Percentiles rank a stretch among this genome's conserved stretches.
phyloP scores from a whole-genome alignment of 345 rosid genomes.

The Acer yangbiense region DNA sequence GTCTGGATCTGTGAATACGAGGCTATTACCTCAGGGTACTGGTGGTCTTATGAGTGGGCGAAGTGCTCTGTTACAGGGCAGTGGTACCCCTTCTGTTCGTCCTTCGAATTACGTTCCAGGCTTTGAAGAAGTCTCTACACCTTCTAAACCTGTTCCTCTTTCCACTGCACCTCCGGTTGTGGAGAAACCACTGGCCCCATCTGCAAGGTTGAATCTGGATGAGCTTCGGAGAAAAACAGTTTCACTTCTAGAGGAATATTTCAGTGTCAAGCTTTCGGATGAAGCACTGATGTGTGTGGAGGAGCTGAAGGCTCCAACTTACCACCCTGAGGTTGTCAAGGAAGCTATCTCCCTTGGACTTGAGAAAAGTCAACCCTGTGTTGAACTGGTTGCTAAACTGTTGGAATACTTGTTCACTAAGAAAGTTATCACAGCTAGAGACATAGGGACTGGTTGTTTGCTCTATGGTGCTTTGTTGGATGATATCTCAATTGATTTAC shows the following conservation, averaged over 20 bases:
- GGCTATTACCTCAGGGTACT: slow-evolving; percentile 77
- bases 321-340: slow-evolving; percentile 76
- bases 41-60: slow-evolving; percentile 64
- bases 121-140: slow-evolving; percentile 33
- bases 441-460: slow-evolving; percentile 65
- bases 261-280: slow-evolving; percentile 48
- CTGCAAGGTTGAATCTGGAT: slow-evolving; percentile 38
- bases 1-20: slow-evolving; percentile 57
- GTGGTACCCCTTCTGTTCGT: slow-evolving; percentile 33
- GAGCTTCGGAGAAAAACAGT: slow-evolving; percentile 62
- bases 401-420: slow-evolving; percentile 49
- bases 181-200: slow-evolving; percentile 36
- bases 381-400: slow-evolving; percentile 51
- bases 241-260: slow-evolving; percentile 78
- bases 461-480: slow-evolving; percentile 70
- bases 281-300: slow-evolving; percentile 80
- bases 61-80: slow-evolving; percentile 81
- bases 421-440: slow-evolving; percentile 49
- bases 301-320: slow-evolving; percentile 64
- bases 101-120: slow-evolving; percentile 24
- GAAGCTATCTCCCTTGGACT: slow-evolving; percentile 76
- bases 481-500: slow-evolving; percentile 84
- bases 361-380: slow-evolving; percentile 67
- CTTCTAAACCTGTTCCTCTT: slow-evolving; percentile 32
- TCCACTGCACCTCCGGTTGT: slow-evolving; percentile 28